Evolutionary conservation across 441 rosid genomes (phyloP).

Genomic region (Pelargonium cotyledonis): DNA sequence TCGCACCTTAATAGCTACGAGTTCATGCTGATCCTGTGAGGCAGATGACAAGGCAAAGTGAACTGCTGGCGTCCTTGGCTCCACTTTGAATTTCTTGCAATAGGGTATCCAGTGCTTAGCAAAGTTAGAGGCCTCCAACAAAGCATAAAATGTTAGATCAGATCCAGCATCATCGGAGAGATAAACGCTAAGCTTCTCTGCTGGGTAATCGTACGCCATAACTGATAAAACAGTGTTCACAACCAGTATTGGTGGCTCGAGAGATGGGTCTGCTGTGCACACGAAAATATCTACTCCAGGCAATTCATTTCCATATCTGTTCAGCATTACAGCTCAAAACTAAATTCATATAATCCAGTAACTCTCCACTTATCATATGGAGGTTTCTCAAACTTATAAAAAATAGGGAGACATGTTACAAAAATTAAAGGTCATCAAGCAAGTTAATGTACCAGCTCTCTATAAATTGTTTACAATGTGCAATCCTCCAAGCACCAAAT

Average conservation of each 20-base stretch:
- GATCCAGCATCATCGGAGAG: slow-evolving; percentile 77
- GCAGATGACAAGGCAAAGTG: slow-evolving; percentile 24
- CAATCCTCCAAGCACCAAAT: too few species aligned
- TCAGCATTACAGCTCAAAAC: neutral
- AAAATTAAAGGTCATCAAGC: too few species aligned
- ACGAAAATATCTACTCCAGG: slow-evolving; percentile 69
- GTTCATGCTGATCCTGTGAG: slow-evolving; percentile 4
- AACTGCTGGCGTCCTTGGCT: slow-evolving; percentile 44
- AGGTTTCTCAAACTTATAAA: too few species aligned
- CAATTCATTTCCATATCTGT: slow-evolving; percentile 34
- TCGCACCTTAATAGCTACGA: slow-evolving; percentile 35
- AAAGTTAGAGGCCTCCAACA: slow-evolving; percentile 54
- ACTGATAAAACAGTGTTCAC: slow-evolving; percentile 59
- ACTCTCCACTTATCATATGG: too few species aligned
- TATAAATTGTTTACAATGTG: too few species aligned
- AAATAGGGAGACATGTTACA: too few species aligned
- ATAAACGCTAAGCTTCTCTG: slow-evolving; percentile 51
- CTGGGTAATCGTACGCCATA: slow-evolving; percentile 58
- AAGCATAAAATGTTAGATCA: slow-evolving; percentile 53
- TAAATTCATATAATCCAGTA: neutral
- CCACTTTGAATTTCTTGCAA: slow-evolving; percentile 37
- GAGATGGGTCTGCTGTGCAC: slow-evolving; percentile 65
- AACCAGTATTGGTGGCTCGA: slow-evolving; percentile 67
- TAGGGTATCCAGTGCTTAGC: slow-evolving; percentile 57
- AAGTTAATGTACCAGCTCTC: too few species aligned